These are phyloP conservation scores for Boletus vermiculosoides DNA, from an alignment of 768 basidiomycete species.

Conservation along the genomic window DNA sequence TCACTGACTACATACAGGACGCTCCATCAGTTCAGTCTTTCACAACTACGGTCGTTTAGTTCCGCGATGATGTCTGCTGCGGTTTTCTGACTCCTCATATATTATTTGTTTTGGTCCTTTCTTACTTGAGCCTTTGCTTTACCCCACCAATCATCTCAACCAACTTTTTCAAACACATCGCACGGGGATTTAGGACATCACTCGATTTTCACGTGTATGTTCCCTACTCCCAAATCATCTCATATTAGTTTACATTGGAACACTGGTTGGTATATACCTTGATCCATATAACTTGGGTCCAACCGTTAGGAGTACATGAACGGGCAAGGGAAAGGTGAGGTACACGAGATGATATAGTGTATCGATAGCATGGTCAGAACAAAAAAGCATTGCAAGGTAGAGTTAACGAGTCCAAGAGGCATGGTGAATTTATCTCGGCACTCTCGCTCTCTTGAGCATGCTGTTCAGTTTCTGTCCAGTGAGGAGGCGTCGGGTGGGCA, in stretches of 20 bases:
- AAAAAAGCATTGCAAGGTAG: background rate
- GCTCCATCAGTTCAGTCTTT: slow-evolving; percentile 24
- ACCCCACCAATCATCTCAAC: background rate
- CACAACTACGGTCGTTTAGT: slow-evolving; percentile 35
- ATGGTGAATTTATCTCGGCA: background rate
- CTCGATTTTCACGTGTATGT: slow-evolving; percentile 9
- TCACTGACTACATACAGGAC: slow-evolving; percentile 1
- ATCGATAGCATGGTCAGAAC: slow-evolving; percentile 12
- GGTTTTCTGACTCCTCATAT: slow-evolving; percentile 16
- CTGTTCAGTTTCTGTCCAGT: background rate
- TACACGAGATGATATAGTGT: background rate
- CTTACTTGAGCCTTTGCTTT: slow-evolving; percentile 12
- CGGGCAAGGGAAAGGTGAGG: background rate
- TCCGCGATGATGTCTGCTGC: slow-evolving; percentile 24
- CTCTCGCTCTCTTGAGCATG: slow-evolving; percentile 4
- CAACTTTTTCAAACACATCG: background rate
- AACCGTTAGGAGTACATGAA: background rate
- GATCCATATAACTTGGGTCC: slow-evolving; percentile 7
- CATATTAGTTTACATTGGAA: slow-evolving; percentile 11
- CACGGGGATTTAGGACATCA: slow-evolving; percentile 7
- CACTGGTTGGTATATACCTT: slow-evolving; percentile 18
- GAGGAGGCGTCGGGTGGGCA: slow-evolving; percentile 28
- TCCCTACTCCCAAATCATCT: slow-evolving; percentile 8
- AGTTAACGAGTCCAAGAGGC: background rate
- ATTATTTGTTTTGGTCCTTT: slow-evolving; percentile 21